Evolutionary conservation across 2,329 filamentous ascomycete genomes (phyloP).

Genomic region (Boeremia lycopersici): DNA sequence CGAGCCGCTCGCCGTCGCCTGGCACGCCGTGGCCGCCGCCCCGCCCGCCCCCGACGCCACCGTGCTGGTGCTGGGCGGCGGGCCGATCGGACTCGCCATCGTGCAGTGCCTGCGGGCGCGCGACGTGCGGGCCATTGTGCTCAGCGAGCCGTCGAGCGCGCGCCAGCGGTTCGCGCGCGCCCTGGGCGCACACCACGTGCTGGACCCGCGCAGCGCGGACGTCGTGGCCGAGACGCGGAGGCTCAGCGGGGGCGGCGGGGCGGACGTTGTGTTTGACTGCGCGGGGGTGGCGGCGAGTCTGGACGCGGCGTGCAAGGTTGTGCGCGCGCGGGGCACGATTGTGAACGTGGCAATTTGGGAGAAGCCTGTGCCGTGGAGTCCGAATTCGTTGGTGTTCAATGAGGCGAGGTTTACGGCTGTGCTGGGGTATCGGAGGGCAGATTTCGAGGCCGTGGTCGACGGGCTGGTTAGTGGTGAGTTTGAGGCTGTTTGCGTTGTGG

Average conservation of each 20-base stretch:
- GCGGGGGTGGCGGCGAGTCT: slow-evolving; percentile 62
- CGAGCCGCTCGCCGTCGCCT: slow-evolving; percentile 68
- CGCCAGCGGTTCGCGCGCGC: slow-evolving; percentile 59
- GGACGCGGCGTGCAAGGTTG: slow-evolving; percentile 53
- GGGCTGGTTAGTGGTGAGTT: slow-evolving; percentile 53
- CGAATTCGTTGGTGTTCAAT: slow-evolving; percentile 60
- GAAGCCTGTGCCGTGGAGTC: slow-evolving; percentile 58
- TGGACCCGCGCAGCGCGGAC: slow-evolving; percentile 58
- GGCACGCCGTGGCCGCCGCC: slow-evolving; percentile 64
- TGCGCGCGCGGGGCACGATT: slow-evolving; percentile 61
- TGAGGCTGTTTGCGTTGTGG: too few species aligned
- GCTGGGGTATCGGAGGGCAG: slow-evolving; percentile 57
- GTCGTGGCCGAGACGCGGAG: slow-evolving; percentile 56
- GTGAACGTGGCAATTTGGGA: slow-evolving; percentile 72
- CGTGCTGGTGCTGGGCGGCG: slow-evolving; percentile 64
- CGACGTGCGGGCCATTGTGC: slow-evolving; percentile 61
- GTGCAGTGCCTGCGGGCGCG: slow-evolving; percentile 63
- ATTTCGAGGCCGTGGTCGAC: slow-evolving; percentile 64
- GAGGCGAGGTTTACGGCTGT: slow-evolving; percentile 60
- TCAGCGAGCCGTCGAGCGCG: slow-evolving; percentile 60
- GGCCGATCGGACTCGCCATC: slow-evolving; percentile 67
- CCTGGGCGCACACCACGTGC: slow-evolving; percentile 62
- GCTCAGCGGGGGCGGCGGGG: slow-evolving; percentile 55
- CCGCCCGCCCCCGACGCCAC: slow-evolving; percentile 55
- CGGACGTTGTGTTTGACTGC: slow-evolving; percentile 66